Base-by-base conservation (phyloP, 2,329 filamentous ascomycete species). In the Chalaropsis ovoidea region DNA sequence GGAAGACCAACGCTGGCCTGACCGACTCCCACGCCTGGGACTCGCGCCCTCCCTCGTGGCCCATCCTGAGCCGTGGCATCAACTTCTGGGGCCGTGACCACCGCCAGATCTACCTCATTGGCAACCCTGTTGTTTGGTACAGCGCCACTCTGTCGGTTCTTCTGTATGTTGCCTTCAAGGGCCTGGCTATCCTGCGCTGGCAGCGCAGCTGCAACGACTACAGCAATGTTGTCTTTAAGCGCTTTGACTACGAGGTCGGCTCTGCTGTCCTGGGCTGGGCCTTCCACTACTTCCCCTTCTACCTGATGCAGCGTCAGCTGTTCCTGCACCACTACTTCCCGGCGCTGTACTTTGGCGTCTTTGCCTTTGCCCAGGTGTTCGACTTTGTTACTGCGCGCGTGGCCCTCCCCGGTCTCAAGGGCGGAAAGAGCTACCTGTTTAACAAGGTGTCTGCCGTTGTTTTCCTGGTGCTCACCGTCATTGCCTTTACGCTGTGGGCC, bases 291-390 rank as follows among this genome's bases (percentile, higher is more conserved):
- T 97, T 99, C 81, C 94, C 94, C 11, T 99, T 99, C 80, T 99
- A 86, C 79, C 83, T 99, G 67, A 97, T 99, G 94, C 86, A 94
- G 74, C 91, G 94, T 71, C 94, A 99, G 77, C 86, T 99, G 43
- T 99, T 99, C 82, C 81, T 99, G 68, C 94, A 99, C 76, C 94
- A 99, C 78, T 99, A 99, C 76, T 94, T 99, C 77, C 94, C 94
- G 0, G 94, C 94, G 1, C 83, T 99, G 15, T 95, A 96, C 78
- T 99, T 99, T 74, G 91, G 89, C 69, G 86, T 99, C 72, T 86
- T 97, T 70, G 86, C 89, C 8, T 82, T 96, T 66, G 94, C 87
- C 75, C 93, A 97, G 76, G 82, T 89, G 62, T 93, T 90, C 76
- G 94, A 99, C 76, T 96, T 91, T 72, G 74, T 85, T 65, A 88